Evolutionary conservation across 805 yeast species (phyloP), one percentile per base, ranked within the genome.

Genomic region (Cyberlindnera euphorbiiphila): DNA sequence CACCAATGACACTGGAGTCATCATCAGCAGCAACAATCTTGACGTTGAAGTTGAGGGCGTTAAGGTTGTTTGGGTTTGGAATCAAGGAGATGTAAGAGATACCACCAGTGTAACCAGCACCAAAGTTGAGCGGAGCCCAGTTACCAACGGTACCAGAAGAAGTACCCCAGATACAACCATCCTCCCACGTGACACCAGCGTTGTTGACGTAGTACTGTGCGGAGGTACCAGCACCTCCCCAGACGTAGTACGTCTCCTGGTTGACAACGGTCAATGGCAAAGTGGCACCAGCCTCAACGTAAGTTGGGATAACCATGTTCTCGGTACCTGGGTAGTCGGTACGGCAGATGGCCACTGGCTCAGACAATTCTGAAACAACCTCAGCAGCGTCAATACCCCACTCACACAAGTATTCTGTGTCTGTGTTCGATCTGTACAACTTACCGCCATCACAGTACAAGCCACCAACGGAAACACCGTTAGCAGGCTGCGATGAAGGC

Each of bases 321-420:
- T 91, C 98, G 49, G 96, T 82, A 70, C 98, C 98, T 59, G 98
- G 98, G 78, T 91, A 91, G 65, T 91, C 98, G 46, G 98, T 91
- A 73, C 97, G 85, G 76, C 98, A 93, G 57, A 93, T 68, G 43
- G 98, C 91, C 54, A 91, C 88, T 36, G 72, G 72, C 43, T 81
- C 60, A 49, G 62, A 57, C 42, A 85, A 65, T 53, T 84, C 70
- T 54, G 78, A 76, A 42, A 71, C 82, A 51, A 84, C 89, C 36
- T 64, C 59, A 33, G 95, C 94, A 36, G 81, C 62, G 38, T 77
- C 70, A 25, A 59, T 65, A 59, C 96, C 98, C 91, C 95, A 85
- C 59, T 73, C 86, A 74, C 98, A 91, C 57, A 91, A 74, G 68
- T 77, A 66, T 52, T 77, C 67, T 37, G 75, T 47, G 62, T 71